phyloP scores from a whole-genome alignment of 306 rosid genomes.

The Cajanus cajan region DNA sequence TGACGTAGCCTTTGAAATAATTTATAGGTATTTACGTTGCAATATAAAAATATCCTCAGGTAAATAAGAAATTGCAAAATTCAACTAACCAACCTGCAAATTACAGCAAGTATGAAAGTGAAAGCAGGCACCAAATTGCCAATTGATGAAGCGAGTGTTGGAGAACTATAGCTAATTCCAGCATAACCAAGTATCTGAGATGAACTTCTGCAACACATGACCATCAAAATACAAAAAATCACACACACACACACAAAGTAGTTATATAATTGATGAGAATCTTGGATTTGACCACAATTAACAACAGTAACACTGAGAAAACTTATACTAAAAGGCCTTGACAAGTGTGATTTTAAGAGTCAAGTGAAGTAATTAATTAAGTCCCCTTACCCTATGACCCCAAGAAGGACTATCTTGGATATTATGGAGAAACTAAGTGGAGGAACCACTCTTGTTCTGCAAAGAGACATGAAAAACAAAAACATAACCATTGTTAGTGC shows the following conservation, averaged over 20 bases:
- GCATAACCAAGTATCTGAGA: conserved; percentile 76
- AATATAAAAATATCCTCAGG: background rate
- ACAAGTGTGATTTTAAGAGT: background rate
- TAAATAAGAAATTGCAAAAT: background rate
- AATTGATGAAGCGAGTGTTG: conserved; percentile 90
- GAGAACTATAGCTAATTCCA: conserved; percentile 74
- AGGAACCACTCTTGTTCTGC: conserved; percentile 71
- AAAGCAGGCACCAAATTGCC: conserved; percentile 85
- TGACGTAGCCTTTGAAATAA: background rate
- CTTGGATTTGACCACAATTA: background rate
- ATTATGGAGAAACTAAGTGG: conserved; percentile 64
- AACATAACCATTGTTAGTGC: background rate
- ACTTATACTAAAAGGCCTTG: background rate
- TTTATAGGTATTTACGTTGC: no score
- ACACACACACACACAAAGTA: background rate
- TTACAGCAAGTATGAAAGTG: conserved; percentile 78
- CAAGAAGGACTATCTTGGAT: conserved; percentile 67
- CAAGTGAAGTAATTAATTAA: background rate
- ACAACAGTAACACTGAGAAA: background rate
- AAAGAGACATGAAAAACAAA: conserved; percentile 11
- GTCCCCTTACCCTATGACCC: conserved; percentile 61
- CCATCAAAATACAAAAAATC: conserved; percentile 1
- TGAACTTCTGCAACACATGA: conserved; percentile 49
- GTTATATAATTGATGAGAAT: background rate
- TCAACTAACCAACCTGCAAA: conserved; percentile 59